These are phyloP conservation scores for Colletotrichum cuscutae DNA, from an alignment of 2,329 filamentous ascomycete genomes.

Conservation along the genomic window DNA sequence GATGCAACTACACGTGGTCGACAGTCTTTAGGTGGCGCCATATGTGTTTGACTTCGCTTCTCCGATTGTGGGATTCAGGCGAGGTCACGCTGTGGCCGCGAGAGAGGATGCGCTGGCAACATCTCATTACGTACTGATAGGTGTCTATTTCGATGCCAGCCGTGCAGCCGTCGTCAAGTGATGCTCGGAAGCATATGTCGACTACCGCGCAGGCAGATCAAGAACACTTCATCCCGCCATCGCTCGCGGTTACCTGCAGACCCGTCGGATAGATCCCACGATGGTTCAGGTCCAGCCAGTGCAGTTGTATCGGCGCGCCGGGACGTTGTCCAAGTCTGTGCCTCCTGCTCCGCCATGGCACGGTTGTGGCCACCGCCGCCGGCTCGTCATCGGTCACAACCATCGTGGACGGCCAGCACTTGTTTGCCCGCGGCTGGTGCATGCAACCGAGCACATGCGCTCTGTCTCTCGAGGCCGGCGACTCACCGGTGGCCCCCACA, in stretches of 20 bases:
- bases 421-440: neutral
- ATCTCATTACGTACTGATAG: neutral
- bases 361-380: neutral
- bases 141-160: slow-evolving; percentile 18
- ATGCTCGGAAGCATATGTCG: neutral
- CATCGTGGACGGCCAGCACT: neutral
- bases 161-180: slow-evolving; percentile 13
- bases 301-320: slow-evolving; percentile 4
- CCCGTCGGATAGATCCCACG: slow-evolving; percentile 15
- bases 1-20: neutral
- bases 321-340: slow-evolving; percentile 14
- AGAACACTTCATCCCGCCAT: slow-evolving; percentile 14
- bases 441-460: neutral
- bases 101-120: too few relatives aligned
- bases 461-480: neutral
- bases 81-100: too few relatives aligned
- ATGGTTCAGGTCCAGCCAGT: slow-evolving; percentile 3
- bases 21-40: slow-evolving; percentile 9
- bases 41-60: neutral
- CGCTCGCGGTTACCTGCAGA: slow-evolving; percentile 20
- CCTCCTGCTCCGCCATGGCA: slow-evolving; percentile 22
- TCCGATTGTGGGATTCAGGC: neutral
- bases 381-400: slow-evolving; percentile 4
- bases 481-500: slow-evolving; percentile 5
- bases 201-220: neutral